Base-by-base conservation (phyloP, 768 basidiomycete genomes). In the Suillus occidentalis region DNA sequence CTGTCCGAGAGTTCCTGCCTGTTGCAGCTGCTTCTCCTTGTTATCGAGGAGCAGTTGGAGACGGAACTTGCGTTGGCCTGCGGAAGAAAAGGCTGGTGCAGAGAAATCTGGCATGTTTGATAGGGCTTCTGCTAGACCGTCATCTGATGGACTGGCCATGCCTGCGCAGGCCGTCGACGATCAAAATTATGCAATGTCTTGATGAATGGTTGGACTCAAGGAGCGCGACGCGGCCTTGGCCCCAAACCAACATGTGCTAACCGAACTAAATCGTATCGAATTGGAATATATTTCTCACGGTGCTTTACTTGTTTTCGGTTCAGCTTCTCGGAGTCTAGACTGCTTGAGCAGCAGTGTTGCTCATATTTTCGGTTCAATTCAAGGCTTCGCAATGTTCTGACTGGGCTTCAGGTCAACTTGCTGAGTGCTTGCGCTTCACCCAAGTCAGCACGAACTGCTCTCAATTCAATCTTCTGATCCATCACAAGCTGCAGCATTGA, bases 11-110 rank as follows among this genome's bases (percentile, higher is more conserved):
- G 89, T 90, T 43, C 93, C 95, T 6, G 94, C 94, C 68, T 94
- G 91, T 68, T 94, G 89, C 40, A 98, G 89, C 76, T 98, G 95
- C 73, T 89, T 88, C 77, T 95, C 92, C 83, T 98, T 98, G 75
- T 81, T 84, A 79, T 94, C 93, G 69, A 99, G 86, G 65, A 97
- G 87, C 65, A 77, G 78, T 64, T 89, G 87, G 14, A 89, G 81
- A 65, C 87, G 83, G 64, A 82, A 81, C 72, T 87, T 88, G 77
- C 88, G 82, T 76, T 89, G 84, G 62, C 82, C 85, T 13, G 86
- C 75, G 14, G 86, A 83, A 49, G 83, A 80, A 63, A 85, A 79
- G 50, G 77, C 61, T 36, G 73, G 72, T 1, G 75, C 66, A 36
- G 79, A 77, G 66, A 83, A 80, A 70, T 84, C 83, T 13, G 83